Conservation (phyloP, 1,284 basidiomycete genomes). For the Melampsora americana region DNA sequence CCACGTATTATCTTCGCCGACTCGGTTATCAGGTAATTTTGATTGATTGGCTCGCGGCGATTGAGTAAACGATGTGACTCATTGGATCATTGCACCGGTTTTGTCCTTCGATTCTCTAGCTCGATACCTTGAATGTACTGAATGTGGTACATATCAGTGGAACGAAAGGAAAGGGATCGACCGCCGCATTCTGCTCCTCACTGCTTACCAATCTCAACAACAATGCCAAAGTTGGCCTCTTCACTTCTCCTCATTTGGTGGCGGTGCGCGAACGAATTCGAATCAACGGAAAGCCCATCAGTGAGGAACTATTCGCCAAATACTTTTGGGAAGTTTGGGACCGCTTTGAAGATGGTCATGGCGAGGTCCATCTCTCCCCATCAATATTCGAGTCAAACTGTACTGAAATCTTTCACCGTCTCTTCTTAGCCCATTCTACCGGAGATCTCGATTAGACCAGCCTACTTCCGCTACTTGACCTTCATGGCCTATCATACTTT, state of each 20-base stretch:
- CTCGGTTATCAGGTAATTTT: conserved; percentile 73
- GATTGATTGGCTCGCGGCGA: conserved; percentile 57
- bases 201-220: conserved; percentile 46
- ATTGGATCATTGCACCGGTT: background rate
- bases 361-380: conserved; percentile 4
- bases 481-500: conserved; percentile 90
- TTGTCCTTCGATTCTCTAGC: conserved; percentile 57
- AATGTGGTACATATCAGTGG: conserved; percentile 97
- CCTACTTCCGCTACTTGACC: conserved; percentile 92
- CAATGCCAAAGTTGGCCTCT: conserved; percentile 63
- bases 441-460: conserved; percentile 70
- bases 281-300: conserved; percentile 83
- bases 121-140: conserved; percentile 75
- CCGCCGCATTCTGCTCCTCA: conserved; percentile 71
- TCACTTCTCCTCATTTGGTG: conserved; percentile 94
- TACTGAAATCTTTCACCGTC: no score
- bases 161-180: conserved; percentile 98
- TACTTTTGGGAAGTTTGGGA: conserved; percentile 99
- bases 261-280: conserved; percentile 93
- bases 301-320: conserved; percentile 79
- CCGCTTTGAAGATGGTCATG: conserved; percentile 60
- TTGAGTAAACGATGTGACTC: background rate
- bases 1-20: conserved; percentile 81
- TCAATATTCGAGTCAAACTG: no score
- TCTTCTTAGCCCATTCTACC: conserved; percentile 52